These are phyloP conservation scores for Fusarium sp. DNA, from an alignment of 2,329 filamentous ascomycete genomes.

Conservation along the genomic window DNA sequence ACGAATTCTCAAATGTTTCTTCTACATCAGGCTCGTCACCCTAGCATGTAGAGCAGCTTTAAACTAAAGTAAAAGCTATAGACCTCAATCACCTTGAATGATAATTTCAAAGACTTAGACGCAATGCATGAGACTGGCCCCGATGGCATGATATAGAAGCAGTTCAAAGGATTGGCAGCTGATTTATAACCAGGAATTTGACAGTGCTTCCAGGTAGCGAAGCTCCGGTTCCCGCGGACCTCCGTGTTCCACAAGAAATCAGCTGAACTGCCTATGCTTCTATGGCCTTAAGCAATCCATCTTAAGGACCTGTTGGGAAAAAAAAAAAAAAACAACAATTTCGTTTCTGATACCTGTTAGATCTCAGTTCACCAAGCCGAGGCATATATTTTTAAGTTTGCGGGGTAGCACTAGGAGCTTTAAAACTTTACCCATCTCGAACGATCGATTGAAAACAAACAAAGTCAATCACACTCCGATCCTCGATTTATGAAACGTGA, in stretches of 20 bases:
- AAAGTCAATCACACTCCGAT: not conserved
- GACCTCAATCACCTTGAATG: no score
- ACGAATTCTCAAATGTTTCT: no score
- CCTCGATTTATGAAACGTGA: no score
- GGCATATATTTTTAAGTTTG: not conserved
- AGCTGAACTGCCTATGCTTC: not conserved
- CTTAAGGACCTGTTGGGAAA: accelerated
- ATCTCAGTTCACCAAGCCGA: no score
- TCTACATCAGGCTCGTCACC: no score
- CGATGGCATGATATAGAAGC: no score
- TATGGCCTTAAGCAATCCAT: not conserved
- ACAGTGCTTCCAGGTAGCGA: not conserved
- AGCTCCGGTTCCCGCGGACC: not conserved
- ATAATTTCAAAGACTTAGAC: no score
- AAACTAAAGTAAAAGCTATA: not conserved
- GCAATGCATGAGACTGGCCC: no score
- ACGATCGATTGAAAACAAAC: not conserved
- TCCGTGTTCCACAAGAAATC: not conserved
- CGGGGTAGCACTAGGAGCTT: not conserved
- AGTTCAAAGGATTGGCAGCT: not conserved
- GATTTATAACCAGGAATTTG: not conserved
- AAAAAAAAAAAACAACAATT: no score
- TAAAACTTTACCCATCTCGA: not conserved
- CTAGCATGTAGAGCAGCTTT: no score
- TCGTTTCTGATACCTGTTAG: no score